Base-by-base conservation (phyloP, 2,329 filamentous ascomycete species). In the Fusarium proliferatum region DNA sequence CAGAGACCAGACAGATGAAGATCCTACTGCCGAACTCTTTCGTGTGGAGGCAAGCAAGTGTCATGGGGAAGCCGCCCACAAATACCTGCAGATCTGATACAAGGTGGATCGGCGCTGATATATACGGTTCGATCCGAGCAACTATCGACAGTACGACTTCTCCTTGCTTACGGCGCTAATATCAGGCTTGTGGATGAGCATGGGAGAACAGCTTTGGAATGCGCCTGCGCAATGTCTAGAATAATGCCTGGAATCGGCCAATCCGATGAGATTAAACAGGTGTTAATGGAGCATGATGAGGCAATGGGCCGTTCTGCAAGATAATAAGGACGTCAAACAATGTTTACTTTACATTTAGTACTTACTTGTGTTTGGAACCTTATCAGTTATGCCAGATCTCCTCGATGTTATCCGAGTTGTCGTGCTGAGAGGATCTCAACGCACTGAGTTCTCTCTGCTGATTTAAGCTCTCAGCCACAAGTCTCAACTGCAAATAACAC, bases 271-370 rank as follows among this genome's bases (percentile, higher is more conserved):
- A n/a, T 30, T 5, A 19, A 16, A n/a, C 28, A 33, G 9, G 2
- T n/a, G 13, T n/a, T 49, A 3, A 2, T n/a, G 19, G 46, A n/a
- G 3, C 46, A 49, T 33, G 9, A 49, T 33, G 5, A 16, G 28
- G 13, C 5, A 16, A 0, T 30, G 19, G 13, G 23, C 4, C 2
- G 11, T 8, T 28, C 10, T 8, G 0, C 12, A 19, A 8, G 2
- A 19, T 19, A 3, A 21, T 5, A 7, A 17, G 8, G 16, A 12
- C 5, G 5, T 43, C 17, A 17, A 11, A 26, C 7, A 17, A 6
- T 6, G 13, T 4, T 23, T 10, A 0, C 1, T 16, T n/a, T 23
- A 6, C 10, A 1, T 9, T 42, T 9, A 5, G 7, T 9, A 42
- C 41, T 42, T 42, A 10, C 2, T n/a, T 42, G 13, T 42, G n/a